Evolutionary conservation across 2,329 filamentous ascomycete genomes (phyloP).

Genomic region (Aspergillus alliaceus): DNA sequence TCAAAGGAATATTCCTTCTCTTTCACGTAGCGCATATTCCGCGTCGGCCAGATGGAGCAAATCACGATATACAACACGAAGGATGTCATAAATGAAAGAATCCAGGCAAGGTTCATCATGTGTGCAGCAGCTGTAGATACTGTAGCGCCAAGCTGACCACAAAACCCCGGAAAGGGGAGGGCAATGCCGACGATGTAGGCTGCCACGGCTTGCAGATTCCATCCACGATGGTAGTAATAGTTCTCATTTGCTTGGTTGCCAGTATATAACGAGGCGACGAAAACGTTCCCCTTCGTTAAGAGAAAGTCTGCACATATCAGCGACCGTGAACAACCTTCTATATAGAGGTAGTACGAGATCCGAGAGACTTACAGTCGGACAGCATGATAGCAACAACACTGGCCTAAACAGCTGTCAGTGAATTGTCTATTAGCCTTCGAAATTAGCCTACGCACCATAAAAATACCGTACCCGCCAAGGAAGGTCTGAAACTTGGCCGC

Average conservation of each 20-base stretch:
- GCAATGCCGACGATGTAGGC: constrained; percentile 4
- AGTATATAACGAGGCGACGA: neutral
- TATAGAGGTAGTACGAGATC: neutral
- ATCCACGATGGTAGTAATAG: constrained; percentile 3
- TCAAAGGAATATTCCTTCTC: neutral
- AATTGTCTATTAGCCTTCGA: too few relatives aligned
- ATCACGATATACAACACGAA: neutral
- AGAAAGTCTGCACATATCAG: too few relatives aligned
- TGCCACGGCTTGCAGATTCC: constrained; percentile 1
- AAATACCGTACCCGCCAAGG: constrained; percentile 6
- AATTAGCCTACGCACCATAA: constrained; percentile 4
- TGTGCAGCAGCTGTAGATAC: neutral
- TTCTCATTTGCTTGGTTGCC: constrained; percentile 1
- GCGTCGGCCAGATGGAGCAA: neutral
- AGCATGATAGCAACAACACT: neutral
- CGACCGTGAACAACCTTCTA: neutral
- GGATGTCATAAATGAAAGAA: neutral
- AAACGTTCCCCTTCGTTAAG: neutral
- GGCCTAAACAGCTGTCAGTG: too few relatives aligned
- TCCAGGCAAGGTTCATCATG: neutral
- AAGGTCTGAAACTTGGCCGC: constrained; percentile 9
- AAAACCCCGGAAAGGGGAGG: constrained; percentile 1
- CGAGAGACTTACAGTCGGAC: neutral
- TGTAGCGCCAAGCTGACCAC: neutral
- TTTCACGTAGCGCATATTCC: neutral